Evolutionary conservation across 1,139 yeast genomes (phyloP).

Genomic region (Nakaseomyces bracarensis): DNA sequence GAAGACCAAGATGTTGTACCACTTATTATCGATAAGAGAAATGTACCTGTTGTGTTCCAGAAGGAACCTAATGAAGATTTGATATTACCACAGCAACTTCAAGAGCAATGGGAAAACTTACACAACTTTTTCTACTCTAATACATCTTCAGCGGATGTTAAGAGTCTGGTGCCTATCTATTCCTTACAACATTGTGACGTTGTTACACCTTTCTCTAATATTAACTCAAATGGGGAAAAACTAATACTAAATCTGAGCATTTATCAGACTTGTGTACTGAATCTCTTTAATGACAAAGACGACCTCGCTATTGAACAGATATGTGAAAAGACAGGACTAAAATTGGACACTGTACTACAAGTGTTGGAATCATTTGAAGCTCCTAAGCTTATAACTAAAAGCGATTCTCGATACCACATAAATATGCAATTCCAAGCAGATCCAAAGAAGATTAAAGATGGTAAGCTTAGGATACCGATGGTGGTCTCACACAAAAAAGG

Average conservation of each 20-base stretch:
- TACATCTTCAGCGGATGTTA: slow-evolving; percentile 13
- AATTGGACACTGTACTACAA: slow-evolving; percentile 9
- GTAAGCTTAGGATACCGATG: slow-evolving; percentile 19
- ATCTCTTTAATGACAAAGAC: slow-evolving; percentile 21
- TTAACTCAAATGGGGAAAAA: slow-evolving; percentile 10
- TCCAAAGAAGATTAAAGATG: slow-evolving; percentile 15
- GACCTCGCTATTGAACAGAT: slow-evolving; percentile 13
- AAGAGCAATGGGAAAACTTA: slow-evolving; percentile 25
- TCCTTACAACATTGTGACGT: slow-evolving; percentile 28
- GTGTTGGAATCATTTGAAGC: slow-evolving; percentile 21
- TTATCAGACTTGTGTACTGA: slow-evolving; percentile 24
- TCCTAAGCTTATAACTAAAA: slow-evolving; percentile 13
- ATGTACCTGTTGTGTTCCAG: slow-evolving; percentile 17
- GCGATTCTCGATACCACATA: slow-evolving; percentile 10
- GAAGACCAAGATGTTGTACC: slow-evolving; percentile 9
- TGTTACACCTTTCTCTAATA: slow-evolving; percentile 19
- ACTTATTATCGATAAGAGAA: slow-evolving; percentile 18
- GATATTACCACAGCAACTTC: slow-evolving; percentile 17
- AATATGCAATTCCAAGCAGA: slow-evolving; percentile 21
- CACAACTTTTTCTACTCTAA: slow-evolving; percentile 14
- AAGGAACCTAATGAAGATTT: slow-evolving; percentile 11
- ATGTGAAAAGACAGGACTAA: slow-evolving; percentile 11
- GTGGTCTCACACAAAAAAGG: neutral
- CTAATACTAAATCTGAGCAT: slow-evolving; percentile 23
- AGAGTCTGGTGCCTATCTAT: slow-evolving; percentile 17